A percentile compares a stretch with the other conserved stretches of the same genome.
phyloP scores from a whole-genome alignment of 116 monocot species.

The Iris pallida region DNA sequence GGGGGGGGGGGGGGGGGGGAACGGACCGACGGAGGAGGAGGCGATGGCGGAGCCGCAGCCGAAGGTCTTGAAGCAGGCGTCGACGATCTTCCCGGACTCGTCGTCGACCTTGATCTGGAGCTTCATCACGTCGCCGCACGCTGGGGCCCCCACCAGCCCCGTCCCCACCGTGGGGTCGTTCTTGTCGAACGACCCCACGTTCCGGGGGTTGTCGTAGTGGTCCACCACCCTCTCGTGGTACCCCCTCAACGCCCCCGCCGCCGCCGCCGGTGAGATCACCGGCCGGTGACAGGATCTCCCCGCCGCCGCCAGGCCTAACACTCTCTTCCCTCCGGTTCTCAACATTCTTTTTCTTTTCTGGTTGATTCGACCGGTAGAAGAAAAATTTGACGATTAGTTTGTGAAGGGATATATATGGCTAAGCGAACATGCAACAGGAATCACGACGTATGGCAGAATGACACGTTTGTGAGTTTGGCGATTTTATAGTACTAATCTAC shows the following conservation, averaged over 20 bases:
- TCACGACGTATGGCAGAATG: no score
- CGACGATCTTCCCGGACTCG: constrained; percentile 66
- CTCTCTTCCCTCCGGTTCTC: constrained; percentile 17
- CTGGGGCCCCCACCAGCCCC: constrained; percentile 83
- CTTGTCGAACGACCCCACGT: constrained; percentile 94
- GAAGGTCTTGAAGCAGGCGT: constrained; percentile 94
- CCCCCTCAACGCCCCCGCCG: constrained; percentile 5
- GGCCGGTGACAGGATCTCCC: not conserved
- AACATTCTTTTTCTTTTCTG: constrained; percentile 15
- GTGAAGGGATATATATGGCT: no score
- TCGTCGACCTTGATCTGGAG: constrained; percentile 93
- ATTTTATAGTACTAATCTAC: no score
- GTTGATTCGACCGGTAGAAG: not conserved
- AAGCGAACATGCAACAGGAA: no score
- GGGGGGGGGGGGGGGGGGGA: not conserved
- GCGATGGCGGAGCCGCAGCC: constrained; percentile 96
- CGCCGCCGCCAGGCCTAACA: constrained; percentile 18
- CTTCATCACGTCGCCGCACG: constrained; percentile 96
- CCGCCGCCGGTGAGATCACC: no score
- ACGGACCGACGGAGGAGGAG: constrained; percentile 75
- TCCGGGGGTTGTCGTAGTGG: constrained; percentile 86
- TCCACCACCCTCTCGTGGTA: constrained; percentile 95
- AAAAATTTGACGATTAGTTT: no score
- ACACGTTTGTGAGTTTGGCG: no score
- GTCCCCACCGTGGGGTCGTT: constrained; percentile 77